These are phyloP conservation scores for Catharanthus roseus DNA, from an alignment of 257 asterid species.

Conservation along the genomic window DNA sequence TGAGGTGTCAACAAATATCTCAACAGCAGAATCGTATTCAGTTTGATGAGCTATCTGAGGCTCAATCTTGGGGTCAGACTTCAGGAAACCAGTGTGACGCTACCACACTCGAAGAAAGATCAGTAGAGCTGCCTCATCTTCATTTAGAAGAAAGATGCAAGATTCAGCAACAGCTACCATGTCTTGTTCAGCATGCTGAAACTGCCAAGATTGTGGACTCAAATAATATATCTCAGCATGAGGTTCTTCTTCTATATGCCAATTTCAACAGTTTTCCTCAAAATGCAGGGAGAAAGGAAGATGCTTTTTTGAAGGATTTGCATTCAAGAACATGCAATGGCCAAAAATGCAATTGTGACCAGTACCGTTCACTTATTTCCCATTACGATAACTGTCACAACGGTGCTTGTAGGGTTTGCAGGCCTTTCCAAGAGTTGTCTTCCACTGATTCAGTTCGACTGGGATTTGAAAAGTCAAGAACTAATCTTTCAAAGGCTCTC, in stretches of 20 bases:
- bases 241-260: constrained; percentile 28
- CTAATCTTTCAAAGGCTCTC: constrained; percentile 16
- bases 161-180: constrained; percentile 20
- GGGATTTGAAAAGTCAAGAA: constrained; percentile 22
- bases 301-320: constrained; percentile 27
- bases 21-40: constrained; percentile 18
- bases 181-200: constrained; percentile 20
- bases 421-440: constrained; percentile 26
- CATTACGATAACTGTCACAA: constrained; percentile 39
- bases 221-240: constrained; percentile 11
- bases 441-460: constrained; percentile 15
- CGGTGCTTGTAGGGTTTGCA: constrained; percentile 30
- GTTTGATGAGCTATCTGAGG: constrained; percentile 21
- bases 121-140: constrained; percentile 21
- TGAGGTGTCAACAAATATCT: constrained; percentile 13
- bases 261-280: constrained; percentile 17
- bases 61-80: constrained; percentile 13
- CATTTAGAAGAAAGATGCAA: constrained; percentile 3
- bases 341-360: constrained; percentile 32
- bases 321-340: constrained; percentile 30
- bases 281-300: constrained; percentile 22
- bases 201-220: constrained; percentile 20
- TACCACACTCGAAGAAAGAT: constrained; percentile 9
- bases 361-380: constrained; percentile 18
- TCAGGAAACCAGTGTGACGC: constrained; percentile 17